Percentiles rank a stretch among this genome's conserved stretches.
Conservation (phyloP, 1,139 yeast genomes). For the Nakaseomyces uthaithaninus region DNA sequence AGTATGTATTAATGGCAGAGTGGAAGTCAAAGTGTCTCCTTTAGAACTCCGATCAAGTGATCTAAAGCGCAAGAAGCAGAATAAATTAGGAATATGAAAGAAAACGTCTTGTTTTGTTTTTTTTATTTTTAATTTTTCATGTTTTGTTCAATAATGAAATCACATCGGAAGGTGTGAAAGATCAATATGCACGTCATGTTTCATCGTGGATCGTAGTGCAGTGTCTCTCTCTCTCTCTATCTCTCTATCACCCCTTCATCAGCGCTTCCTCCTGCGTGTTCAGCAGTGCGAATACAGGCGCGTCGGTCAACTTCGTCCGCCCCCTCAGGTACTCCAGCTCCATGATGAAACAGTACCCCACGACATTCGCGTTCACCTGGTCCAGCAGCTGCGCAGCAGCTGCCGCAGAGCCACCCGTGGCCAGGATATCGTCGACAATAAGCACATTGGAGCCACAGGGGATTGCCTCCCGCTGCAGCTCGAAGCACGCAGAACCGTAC, state of each 20-base stretch:
- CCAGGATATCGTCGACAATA: slow-evolving; percentile 85
- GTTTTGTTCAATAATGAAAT: no score
- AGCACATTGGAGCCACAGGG: slow-evolving; percentile 70
- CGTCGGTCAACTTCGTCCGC: slow-evolving; percentile 71
- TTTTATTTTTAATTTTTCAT: no score
- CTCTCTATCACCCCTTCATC: not conserved
- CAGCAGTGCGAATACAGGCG: slow-evolving; percentile 79
- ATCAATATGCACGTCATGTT: no score
- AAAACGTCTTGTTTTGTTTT: no score
- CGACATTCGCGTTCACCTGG: slow-evolving; percentile 53
- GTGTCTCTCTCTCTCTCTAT: not conserved
- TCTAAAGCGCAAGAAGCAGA: no score
- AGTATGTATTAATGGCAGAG: no score
- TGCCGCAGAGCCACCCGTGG: slow-evolving; percentile 88
- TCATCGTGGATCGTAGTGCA: no score
- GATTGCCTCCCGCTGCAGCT: slow-evolving; percentile 71
- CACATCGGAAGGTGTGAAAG: no score
- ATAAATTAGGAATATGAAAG: no score
- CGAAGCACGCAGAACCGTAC: slow-evolving; percentile 78
- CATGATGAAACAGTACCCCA: slow-evolving; percentile 75
- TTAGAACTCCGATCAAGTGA: no score
- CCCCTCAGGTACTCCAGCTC: slow-evolving; percentile 89
- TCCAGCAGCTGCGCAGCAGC: slow-evolving; percentile 80
- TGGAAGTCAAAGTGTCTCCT: no score
- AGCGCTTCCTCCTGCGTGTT: slow-evolving; percentile 50